These are phyloP conservation scores for Hippophae rhamnoides DNA, from an alignment of 306 rosid genomes.

Conservation along the genomic window DNA sequence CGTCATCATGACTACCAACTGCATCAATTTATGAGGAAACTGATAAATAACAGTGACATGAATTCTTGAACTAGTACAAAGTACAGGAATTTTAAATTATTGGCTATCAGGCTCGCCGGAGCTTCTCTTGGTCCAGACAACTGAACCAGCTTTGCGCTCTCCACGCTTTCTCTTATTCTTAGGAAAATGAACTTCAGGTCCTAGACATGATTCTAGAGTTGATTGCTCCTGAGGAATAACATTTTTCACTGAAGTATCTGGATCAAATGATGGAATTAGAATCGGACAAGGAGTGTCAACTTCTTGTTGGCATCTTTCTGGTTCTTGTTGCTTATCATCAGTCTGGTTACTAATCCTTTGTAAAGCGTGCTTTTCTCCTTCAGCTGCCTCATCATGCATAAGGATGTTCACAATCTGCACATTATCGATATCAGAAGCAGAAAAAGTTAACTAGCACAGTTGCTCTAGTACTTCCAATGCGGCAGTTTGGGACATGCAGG, in stretches of 20 bases:
- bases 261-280: conserved; percentile 29
- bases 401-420: conserved; percentile 56
- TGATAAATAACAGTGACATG: conserved; percentile 1
- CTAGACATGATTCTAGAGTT: conserved; percentile 38
- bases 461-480: too few relatives aligned
- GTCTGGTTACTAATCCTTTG: conserved; percentile 15
- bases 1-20: too few relatives aligned
- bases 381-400: conserved; percentile 45
- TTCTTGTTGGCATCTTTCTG: conserved; percentile 33
- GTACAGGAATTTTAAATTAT: conserved; percentile 22
- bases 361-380: conserved; percentile 26
- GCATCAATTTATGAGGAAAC: conserved; percentile 4
- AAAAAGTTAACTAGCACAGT: neutral
- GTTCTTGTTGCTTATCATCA: conserved; percentile 27
- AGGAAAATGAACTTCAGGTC: conserved; percentile 46
- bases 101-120: conserved; percentile 62
- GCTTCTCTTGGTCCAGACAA: conserved; percentile 66
- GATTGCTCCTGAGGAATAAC: conserved; percentile 41
- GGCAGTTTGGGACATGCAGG: too few relatives aligned
- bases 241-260: conserved; percentile 17
- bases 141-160: conserved; percentile 77
- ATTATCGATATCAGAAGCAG: neutral
- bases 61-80: neutral
- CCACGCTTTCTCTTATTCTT: conserved; percentile 68
- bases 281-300: conserved; percentile 15